Percentiles rank a stretch among this genome's conserved stretches.
Evolutionary conservation across 495 filamentous ascomycete species (phyloP).

Genomic region (Aspergillus mulundensis): DNA sequence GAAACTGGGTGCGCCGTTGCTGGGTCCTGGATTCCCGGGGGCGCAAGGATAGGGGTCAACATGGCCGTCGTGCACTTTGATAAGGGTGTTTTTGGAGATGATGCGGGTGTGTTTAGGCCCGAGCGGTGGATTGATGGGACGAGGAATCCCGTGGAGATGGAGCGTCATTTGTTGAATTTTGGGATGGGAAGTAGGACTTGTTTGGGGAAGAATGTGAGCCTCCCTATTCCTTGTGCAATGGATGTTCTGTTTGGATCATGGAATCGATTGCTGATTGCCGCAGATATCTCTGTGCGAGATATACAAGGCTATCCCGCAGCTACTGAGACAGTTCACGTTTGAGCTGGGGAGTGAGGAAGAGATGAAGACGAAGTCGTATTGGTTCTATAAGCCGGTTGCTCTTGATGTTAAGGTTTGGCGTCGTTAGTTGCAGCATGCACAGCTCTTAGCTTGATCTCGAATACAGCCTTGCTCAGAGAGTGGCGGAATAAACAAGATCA

Average conservation of each 20-base stretch:
- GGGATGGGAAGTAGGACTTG: background rate
- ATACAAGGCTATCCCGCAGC: slow-evolving; percentile 3
- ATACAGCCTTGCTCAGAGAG: too few species aligned
- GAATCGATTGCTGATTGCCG: too few species aligned
- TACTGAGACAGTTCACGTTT: background rate
- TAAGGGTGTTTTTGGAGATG: slow-evolving; percentile 16
- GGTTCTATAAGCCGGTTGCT: slow-evolving; percentile 6
- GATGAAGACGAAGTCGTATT: slow-evolving; percentile 2
- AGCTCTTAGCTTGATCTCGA: too few species aligned
- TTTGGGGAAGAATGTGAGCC: slow-evolving; percentile 4
- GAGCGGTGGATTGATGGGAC: slow-evolving; percentile 16
- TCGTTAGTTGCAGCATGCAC: background rate
- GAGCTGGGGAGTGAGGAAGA: background rate
- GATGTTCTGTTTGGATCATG: too few species aligned
- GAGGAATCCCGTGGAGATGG: slow-evolving; percentile 6
- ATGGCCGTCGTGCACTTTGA: slow-evolving; percentile 19
- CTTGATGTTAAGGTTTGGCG: background rate
- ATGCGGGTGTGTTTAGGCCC: slow-evolving; percentile 17
- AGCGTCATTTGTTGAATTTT: slow-evolving; percentile 9
- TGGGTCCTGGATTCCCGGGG: background rate
- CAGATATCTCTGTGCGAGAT: slow-evolving; percentile 5
- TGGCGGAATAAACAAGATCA: too few species aligned
- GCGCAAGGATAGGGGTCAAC: slow-evolving; percentile 32
- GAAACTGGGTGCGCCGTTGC: background rate
- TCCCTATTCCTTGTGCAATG: background rate